These are phyloP conservation scores for Geotrichum aggregatum DNA, from an alignment of 1,139 yeast species.

Conservation along the genomic window DNA sequence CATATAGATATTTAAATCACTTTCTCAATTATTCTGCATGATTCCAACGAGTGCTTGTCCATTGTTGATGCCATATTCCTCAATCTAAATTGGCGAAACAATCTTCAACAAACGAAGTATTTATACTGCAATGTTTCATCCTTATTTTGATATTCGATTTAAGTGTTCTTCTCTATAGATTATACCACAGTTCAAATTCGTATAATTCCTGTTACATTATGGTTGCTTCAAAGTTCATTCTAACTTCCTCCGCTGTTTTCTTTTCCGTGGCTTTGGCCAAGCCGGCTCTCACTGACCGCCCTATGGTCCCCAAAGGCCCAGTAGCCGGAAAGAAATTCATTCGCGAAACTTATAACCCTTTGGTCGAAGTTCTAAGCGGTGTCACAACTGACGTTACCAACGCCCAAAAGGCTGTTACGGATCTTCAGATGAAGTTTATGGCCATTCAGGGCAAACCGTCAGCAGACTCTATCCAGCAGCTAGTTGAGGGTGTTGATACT, in stretches of 20 bases:
- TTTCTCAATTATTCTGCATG: too few species aligned
- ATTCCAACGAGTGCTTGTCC: too few species aligned
- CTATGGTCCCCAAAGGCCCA: constrained; percentile 10
- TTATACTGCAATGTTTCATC: constrained; percentile 2
- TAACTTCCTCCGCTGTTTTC: constrained; percentile 17
- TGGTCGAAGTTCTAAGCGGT: constrained; percentile 5
- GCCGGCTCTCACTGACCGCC: constrained; percentile 1
- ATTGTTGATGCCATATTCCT: neutral
- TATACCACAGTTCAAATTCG: too few species aligned
- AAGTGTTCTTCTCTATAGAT: constrained; percentile 1
- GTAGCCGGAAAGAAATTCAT: constrained; percentile 12
- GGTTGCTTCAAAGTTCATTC: constrained; percentile 21
- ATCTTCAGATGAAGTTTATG: constrained; percentile 10
- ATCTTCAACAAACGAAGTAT: neutral
- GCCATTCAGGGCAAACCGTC: constrained; percentile 25
- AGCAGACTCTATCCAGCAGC: constrained; percentile 27
- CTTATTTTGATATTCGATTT: constrained; percentile 6
- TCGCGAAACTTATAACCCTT: constrained; percentile 8
- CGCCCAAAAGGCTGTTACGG: constrained; percentile 12
- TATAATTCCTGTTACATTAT: constrained; percentile 7
- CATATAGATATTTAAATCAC: too few species aligned
- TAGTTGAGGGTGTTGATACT: constrained; percentile 35
- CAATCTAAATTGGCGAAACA: neutral
- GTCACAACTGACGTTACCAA: constrained; percentile 12
- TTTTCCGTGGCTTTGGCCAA: constrained; percentile 13